phyloP scores from a whole-genome alignment of 2,329 filamentous ascomycete genomes.

The Hypoxylon sp. region DNA sequence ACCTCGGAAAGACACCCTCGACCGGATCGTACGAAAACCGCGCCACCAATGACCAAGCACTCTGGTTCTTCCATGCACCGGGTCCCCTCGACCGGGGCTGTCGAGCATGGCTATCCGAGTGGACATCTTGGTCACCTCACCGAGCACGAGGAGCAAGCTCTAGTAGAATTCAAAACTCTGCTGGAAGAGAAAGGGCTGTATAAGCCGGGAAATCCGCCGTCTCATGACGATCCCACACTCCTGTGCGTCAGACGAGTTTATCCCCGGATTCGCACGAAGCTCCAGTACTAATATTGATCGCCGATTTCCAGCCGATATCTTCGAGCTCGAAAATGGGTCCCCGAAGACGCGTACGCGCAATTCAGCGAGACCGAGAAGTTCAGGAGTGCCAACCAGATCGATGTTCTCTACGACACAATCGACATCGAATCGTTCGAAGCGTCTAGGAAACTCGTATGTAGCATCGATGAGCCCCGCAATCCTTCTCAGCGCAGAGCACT shows the following conservation, averaged over 20 bases:
- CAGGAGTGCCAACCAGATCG: slow-evolving; percentile 83
- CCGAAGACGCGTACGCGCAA: slow-evolving; percentile 83
- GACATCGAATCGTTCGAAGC: slow-evolving; percentile 88
- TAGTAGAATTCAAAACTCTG: slow-evolving; percentile 79
- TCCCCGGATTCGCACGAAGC: slow-evolving; percentile 13
- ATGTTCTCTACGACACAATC: slow-evolving; percentile 87
- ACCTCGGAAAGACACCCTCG: slow-evolving; percentile 3
- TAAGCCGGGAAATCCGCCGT: slow-evolving; percentile 68
- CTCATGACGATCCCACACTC: slow-evolving; percentile 81
- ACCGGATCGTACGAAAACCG: slow-evolving; percentile 15
- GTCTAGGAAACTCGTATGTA: slow-evolving; percentile 77
- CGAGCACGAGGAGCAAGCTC: slow-evolving; percentile 74
- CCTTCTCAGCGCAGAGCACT: slow-evolving; percentile 44
- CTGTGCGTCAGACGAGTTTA: slow-evolving; percentile 66
- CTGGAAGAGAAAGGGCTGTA: slow-evolving; percentile 77
- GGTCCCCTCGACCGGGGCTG: slow-evolving; percentile 53
- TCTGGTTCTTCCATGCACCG: slow-evolving; percentile 49
- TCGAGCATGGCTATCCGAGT: slow-evolving; percentile 71
- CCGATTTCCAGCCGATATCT: slow-evolving; percentile 78
- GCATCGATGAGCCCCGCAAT: slow-evolving; percentile 25
- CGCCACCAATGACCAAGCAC: slow-evolving; percentile 45
- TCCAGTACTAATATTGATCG: slow-evolving; percentile 33
- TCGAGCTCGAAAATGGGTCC: slow-evolving; percentile 85
- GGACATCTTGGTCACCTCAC: slow-evolving; percentile 88
- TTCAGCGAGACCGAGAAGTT: slow-evolving; percentile 92